Conservation (phyloP, 1,284 basidiomycete species). For the Phellinidium pouzarii region DNA sequence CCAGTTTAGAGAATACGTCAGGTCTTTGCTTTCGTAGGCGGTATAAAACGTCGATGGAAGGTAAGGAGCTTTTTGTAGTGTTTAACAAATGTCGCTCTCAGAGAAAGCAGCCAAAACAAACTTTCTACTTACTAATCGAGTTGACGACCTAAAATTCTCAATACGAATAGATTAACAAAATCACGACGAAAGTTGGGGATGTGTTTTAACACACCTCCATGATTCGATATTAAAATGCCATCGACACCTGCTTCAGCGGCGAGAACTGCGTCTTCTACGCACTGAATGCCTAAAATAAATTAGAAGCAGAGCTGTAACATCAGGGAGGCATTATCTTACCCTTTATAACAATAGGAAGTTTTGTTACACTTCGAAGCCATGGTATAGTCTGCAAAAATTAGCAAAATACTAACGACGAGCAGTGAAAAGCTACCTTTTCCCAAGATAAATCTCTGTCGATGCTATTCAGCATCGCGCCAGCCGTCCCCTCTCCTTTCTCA, state of each 20-base stretch:
- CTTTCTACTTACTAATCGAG: conserved; percentile 58
- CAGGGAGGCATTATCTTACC: conserved; percentile 34
- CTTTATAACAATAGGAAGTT: conserved; percentile 80
- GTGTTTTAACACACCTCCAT: conserved; percentile 60
- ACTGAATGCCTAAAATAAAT: conserved; percentile 51
- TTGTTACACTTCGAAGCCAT: conserved; percentile 72
- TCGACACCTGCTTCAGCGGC: conserved; percentile 85
- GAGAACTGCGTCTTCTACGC: conserved; percentile 79
- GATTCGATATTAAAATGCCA: conserved; percentile 87
- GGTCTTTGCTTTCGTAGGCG: conserved; percentile 66
- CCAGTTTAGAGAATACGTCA: conserved; percentile 65
- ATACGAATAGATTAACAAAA: conserved; percentile 21
- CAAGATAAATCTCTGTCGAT: conserved; percentile 71
- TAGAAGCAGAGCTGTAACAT: conserved; percentile 1
- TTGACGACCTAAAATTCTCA: conserved; percentile 56
- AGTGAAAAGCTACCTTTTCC: conserved; percentile 40
- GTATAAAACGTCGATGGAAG: conserved; percentile 72
- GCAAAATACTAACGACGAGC: conserved; percentile 9
- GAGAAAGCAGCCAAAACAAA: neutral
- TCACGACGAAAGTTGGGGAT: conserved; percentile 18
- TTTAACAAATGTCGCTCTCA: conserved; percentile 11
- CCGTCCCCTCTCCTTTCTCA: conserved; percentile 44
- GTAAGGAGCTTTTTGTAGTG: conserved; percentile 62
- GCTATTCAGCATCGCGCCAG: conserved; percentile 54
- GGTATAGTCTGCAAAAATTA: conserved; percentile 50